Base-by-base conservation (phyloP, 306 rosid genomes). In the Myrica gale region DNA sequence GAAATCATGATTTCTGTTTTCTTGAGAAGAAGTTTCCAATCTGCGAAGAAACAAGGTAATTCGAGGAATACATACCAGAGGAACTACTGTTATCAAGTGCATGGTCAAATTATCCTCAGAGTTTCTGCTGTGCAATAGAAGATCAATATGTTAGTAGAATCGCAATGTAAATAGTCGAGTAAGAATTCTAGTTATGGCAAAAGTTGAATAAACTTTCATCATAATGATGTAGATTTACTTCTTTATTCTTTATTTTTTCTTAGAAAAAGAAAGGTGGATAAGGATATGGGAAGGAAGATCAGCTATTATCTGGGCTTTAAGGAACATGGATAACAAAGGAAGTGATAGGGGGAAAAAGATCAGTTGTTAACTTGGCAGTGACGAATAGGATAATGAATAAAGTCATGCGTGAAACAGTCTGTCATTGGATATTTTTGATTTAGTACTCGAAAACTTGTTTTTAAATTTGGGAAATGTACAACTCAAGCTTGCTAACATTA, bases 131-230 rank as follows among this genome's bases (percentile, higher is more conserved):
- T 57, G 21, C 37, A 21, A 20, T 57, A 10, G 0, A 53, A 3
- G 12, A 50, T 50, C 60, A 17, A 54, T 54, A 54, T 60, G 10
- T 23, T 60, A 10, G 2, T 26, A 12, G 42, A 32, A 6, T 54
- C 19, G 2, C 7, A 12, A 11, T 79, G 54, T 68, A 43, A 56
- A 19, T 68, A 57, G 39, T 74, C 37, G 52, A 44, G 43, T 48
- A 54, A 52, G 74, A 83, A 19, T 57, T 45, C 43, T 77, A 46
- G 44, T 47, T 42, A 44, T 61, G 23, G 82, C 12, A 51, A 52
- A 51, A 13, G 56, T 50, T 16, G 60, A 42, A 7, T 32, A 9
- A 63, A 39, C 6, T 16, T 21, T 71, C 15, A n/a, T n/a, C 0
- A 62, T 13, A 43, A 54, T 32, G 44, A 41, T 55, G 20, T 67